phyloP scores from a whole-genome alignment of 2,329 filamentous ascomycete species.

The Fulvia fulva region DNA sequence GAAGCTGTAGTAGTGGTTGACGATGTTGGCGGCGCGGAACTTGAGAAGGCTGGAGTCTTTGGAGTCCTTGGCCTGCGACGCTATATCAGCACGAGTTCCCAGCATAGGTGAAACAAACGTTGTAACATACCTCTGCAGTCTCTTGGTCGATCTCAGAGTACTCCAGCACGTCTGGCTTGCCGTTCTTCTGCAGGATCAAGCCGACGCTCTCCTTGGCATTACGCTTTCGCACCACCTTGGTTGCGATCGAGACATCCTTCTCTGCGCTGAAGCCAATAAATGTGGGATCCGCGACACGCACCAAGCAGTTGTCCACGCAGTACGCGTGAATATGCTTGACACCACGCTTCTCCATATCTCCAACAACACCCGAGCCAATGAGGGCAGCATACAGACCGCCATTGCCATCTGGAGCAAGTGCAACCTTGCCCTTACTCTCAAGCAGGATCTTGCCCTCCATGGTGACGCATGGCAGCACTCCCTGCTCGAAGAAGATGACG shows the following conservation, averaged over 20 bases:
- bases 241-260: constrained; percentile 89
- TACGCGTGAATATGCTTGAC: constrained; percentile 96
- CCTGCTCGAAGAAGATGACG: constrained; percentile 91
- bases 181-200: constrained; percentile 90
- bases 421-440: constrained; percentile 83
- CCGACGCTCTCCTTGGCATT: constrained; percentile 94
- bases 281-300: constrained; percentile 92
- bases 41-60: constrained; percentile 79
- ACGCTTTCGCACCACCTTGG: constrained; percentile 98
- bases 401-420: constrained; percentile 94
- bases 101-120: background rate
- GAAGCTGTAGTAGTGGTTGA: constrained; percentile 99
- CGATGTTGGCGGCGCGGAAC: constrained; percentile 97
- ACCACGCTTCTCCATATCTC: constrained; percentile 83
- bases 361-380: constrained; percentile 71
- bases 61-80: constrained; percentile 71
- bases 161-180: constrained; percentile 94
- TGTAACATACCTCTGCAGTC: constrained; percentile 53
- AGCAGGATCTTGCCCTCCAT: constrained; percentile 97
- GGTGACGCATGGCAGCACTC: constrained; percentile 91
- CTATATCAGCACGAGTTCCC: background rate
- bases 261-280: constrained; percentile 92
- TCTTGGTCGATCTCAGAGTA: constrained; percentile 93
- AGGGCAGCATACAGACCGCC: constrained; percentile 94
- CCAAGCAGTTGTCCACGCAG: constrained; percentile 99